Base-by-base conservation (phyloP, 805 yeast species). In the Ogataea salicorniae region DNA sequence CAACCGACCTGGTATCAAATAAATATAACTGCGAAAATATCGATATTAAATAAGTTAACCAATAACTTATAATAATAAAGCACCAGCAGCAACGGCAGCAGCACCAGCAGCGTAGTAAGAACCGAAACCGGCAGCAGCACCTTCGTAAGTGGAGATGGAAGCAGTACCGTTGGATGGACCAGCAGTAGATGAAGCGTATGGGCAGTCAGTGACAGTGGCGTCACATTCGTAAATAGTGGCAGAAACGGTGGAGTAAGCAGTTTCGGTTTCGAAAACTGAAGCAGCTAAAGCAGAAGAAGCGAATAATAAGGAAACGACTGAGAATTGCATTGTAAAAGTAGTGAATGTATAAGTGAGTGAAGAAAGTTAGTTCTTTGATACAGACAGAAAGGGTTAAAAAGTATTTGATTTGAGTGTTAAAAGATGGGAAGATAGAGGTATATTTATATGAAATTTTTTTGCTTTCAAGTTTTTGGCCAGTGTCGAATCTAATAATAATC, bases 241-340 rank as follows among this genome's bases (percentile, higher is more conserved):
- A 47, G 68, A 61, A 39, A 52, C 58, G 54, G 76, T 74, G 50
- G 70, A 52, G 52, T 55, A 47, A 40, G 61, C 63, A 59, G 66
- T 67, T 48, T 63, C 61, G 56, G 76, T 60, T 43, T 48, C 35
- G 42, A 51, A 46, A 37, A 64, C 61, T 20, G 62, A 53, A 46
- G 55, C 59, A 54, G 66, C 71, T 47, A 66, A 58, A 57, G 72
- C 71, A 46, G 68, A 64, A 46, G 69, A 62, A 55, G 71, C 72
- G 52, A 60, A 58, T 52, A 66, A 49, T 55, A 67, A 55, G 48
- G 70, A 62, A 60, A 68, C 67, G 57, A 66, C 64, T 57, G 76
- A 63, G 74, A 72, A 73, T 70, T 72, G 75, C 78, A 73, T 73
- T 69, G 51, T 26, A 26, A 26, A 26, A 26, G 31, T 26, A 26